Conservation (phyloP, 176 grass and related monocot genomes). For the Elymus sibiricus region DNA sequence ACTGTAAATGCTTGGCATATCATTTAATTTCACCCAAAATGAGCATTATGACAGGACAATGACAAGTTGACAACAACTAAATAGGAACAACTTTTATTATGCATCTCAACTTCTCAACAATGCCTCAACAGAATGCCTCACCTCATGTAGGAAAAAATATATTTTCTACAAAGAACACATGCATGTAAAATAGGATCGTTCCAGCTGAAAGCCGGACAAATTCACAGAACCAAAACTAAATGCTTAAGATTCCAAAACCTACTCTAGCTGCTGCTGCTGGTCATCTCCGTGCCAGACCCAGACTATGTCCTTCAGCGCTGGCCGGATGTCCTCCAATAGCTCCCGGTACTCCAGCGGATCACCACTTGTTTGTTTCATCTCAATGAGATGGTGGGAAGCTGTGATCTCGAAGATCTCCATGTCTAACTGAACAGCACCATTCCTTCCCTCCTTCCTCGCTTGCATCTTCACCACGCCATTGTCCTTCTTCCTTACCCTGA, state of each 20-base stretch:
- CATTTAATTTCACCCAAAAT: background rate
- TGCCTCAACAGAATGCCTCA: background rate
- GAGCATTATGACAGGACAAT: background rate
- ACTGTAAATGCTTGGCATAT: background rate
- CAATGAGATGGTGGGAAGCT: constrained; percentile 49
- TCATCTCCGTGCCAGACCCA: constrained; percentile 65
- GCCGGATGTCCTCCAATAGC: constrained; percentile 59
- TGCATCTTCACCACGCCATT: constrained; percentile 65
- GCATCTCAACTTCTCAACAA: background rate
- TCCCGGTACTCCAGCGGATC: constrained; percentile 68
- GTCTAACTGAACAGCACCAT: constrained; percentile 61
- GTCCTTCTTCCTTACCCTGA: constrained; percentile 74
- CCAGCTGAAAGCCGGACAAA: background rate
- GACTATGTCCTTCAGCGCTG: constrained; percentile 64
- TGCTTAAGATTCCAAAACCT: constrained; percentile 19
- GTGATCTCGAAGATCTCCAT: constrained; percentile 67
- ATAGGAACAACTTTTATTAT: background rate
- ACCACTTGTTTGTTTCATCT: constrained; percentile 75
- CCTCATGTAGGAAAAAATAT: background rate
- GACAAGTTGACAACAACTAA: constrained; percentile 2
- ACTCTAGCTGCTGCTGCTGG: constrained; percentile 26
- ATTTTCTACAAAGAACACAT: constrained; percentile 5
- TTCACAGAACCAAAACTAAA: background rate
- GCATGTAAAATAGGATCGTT: background rate
- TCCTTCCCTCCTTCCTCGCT: constrained; percentile 59